These are phyloP conservation scores for Viola pubescens DNA, from an alignment of 441 rosid genomes.

Conservation along the genomic window DNA sequence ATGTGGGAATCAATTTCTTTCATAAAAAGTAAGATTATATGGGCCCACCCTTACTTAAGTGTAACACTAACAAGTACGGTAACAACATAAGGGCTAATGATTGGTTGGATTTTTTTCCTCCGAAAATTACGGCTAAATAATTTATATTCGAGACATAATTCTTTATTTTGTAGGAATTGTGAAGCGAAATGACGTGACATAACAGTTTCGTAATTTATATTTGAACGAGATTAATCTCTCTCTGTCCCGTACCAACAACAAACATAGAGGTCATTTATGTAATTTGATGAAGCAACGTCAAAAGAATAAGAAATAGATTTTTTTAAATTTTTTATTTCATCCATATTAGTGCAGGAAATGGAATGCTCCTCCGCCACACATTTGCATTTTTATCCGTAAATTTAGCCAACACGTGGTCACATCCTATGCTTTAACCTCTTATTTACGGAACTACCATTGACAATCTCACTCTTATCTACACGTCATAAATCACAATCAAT, in stretches of 20 bases:
- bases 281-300: background rate
- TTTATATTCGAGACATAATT: too few relatives aligned
- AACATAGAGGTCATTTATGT: background rate
- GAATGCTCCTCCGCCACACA: background rate
- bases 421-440: background rate
- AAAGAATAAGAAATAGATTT: background rate
- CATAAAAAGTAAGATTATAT: background rate
- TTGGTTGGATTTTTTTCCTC: too few relatives aligned
- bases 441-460: constrained; percentile 3
- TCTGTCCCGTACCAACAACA: background rate
- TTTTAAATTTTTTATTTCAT: too few relatives aligned
- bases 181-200: too few relatives aligned
- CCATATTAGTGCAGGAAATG: background rate
- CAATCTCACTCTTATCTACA: background rate
- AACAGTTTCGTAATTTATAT: too few relatives aligned
- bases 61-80: too few relatives aligned
- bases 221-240: too few relatives aligned
- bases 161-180: too few relatives aligned
- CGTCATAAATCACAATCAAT: too few relatives aligned
- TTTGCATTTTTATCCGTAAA: background rate
- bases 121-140: too few relatives aligned
- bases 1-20: background rate
- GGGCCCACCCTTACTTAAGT: background rate
- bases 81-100: too few relatives aligned
- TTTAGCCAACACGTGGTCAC: background rate